Percentiles rank a stretch among this genome's conserved stretches.
These are phyloP conservation scores for Cochlearia excelsa DNA, from an alignment of 345 rosid species.

Conservation along the genomic window DNA sequence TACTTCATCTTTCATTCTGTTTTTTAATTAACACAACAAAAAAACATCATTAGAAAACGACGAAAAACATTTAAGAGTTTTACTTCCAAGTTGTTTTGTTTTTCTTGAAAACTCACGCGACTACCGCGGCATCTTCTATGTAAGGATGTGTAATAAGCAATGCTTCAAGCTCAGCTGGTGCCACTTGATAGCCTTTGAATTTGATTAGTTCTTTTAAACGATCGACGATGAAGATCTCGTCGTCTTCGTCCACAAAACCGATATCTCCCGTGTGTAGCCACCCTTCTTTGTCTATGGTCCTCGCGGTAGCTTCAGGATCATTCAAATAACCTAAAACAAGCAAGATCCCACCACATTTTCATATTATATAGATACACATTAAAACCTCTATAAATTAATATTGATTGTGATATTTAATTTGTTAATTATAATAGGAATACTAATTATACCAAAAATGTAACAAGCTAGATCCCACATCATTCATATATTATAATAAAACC, in stretches of 20 bases:
- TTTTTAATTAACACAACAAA: neutral
- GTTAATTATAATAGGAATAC: no score
- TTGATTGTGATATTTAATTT: no score
- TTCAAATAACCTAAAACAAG: constrained; percentile 42
- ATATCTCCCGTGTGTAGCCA: constrained; percentile 75
- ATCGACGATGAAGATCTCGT: constrained; percentile 64
- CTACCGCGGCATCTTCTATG: constrained; percentile 58
- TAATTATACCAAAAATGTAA: no score
- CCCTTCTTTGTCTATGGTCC: constrained; percentile 53
- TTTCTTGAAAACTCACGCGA: constrained; percentile 45
- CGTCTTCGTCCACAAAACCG: constrained; percentile 62
- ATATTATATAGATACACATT: no score
- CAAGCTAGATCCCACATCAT: no score
- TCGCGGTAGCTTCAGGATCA: constrained; percentile 45
- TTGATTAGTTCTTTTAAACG: constrained; percentile 70
- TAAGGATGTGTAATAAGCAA: constrained; percentile 52
- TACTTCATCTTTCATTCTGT: constrained; percentile 77
- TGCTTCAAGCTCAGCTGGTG: constrained; percentile 77
- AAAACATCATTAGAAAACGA: neutral
- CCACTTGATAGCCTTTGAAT: constrained; percentile 73
- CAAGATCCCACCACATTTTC: neutral
- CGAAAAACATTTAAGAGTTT: neutral
- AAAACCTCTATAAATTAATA: no score
- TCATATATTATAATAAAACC: no score
- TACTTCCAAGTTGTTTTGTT: neutral